Evolutionary conservation across 805 yeast genomes (phyloP).

Genomic region (Hemisphaericaspora nanyangensis): DNA sequence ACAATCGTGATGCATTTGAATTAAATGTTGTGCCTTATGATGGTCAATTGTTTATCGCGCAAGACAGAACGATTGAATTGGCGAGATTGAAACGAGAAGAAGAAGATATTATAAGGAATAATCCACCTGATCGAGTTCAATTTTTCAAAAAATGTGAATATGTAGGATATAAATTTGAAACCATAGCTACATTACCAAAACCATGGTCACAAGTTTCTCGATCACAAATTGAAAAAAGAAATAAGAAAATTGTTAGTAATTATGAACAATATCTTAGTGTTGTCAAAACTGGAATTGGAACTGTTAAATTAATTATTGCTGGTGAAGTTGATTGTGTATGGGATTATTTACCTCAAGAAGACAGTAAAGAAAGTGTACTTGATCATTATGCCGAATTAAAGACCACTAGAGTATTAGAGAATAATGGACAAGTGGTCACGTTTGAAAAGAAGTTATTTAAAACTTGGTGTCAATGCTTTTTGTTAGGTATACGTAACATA

Average conservation of each 20-base stretch:
- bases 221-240: constrained; percentile 62
- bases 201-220: constrained; percentile 75
- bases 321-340: constrained; percentile 92
- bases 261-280: constrained; percentile 76
- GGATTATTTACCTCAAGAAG: constrained; percentile 77
- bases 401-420: constrained; percentile 55
- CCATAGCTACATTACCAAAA: constrained; percentile 64
- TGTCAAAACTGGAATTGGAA: constrained; percentile 83
- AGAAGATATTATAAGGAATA: constrained; percentile 14
- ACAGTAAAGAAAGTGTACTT: constrained; percentile 41
- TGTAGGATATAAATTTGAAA: constrained; percentile 84
- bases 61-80: constrained; percentile 40
- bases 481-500: constrained; percentile 77
- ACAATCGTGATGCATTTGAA: constrained; percentile 51
- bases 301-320: constrained; percentile 61
- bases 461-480: constrained; percentile 92
- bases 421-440: constrained; percentile 52
- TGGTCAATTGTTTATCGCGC: constrained; percentile 65
- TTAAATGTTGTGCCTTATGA: constrained; percentile 68
- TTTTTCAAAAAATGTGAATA: constrained; percentile 44
- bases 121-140: constrained; percentile 18
- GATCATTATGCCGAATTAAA: constrained; percentile 83
- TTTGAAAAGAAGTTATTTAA: constrained; percentile 76
- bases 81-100: constrained; percentile 21
- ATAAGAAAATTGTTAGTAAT: constrained; percentile 57